A percentile compares a stretch with the other conserved stretches of the same genome.
phyloP scores from a whole-genome alignment of 1,139 yeast genomes.

The Lodderomyces orthopsilosis region DNA sequence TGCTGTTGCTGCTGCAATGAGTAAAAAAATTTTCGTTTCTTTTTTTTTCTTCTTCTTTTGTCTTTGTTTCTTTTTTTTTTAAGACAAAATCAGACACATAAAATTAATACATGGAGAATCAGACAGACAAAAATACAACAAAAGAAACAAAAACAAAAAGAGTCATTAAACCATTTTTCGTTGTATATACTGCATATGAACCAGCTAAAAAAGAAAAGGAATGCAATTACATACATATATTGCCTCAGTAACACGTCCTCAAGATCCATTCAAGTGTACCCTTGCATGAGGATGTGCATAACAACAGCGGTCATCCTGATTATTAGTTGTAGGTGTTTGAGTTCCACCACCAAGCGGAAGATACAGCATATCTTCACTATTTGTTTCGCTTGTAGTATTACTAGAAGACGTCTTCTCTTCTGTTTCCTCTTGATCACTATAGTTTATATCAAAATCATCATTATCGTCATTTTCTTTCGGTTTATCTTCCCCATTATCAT shows the following conservation, averaged over 20 bases:
- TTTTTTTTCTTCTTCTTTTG: not conserved
- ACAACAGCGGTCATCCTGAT: slow-evolving; percentile 35
- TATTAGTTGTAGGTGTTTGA: slow-evolving; percentile 28
- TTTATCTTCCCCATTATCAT: slow-evolving; percentile 11
- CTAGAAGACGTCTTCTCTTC: slow-evolving; percentile 6
- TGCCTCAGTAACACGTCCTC: not conserved
- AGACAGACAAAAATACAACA: not conserved
- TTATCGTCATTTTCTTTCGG: slow-evolving; percentile 16
- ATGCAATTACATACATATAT: not conserved
- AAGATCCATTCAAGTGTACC: slow-evolving; percentile 21
- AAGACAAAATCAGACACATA: not conserved
- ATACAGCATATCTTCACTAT: slow-evolving; percentile 19
- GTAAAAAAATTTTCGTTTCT: not conserved
- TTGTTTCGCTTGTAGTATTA: slow-evolving; percentile 15
- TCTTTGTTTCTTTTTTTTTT: not conserved
- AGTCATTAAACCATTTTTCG: too few relatives aligned
- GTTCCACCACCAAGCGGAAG: slow-evolving; percentile 29
- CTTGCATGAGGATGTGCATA: slow-evolving; percentile 43
- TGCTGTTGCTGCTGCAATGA: not conserved
- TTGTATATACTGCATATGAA: too few relatives aligned
- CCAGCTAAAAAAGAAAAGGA: not conserved
- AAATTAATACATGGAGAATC: not conserved
- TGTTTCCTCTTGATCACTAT: slow-evolving; percentile 20
- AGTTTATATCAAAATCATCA: slow-evolving; percentile 30
- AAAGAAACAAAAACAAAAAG: not conserved